Conservation (phyloP, 1,284 basidiomycete genomes). For the Puccinia novopanici region DNA sequence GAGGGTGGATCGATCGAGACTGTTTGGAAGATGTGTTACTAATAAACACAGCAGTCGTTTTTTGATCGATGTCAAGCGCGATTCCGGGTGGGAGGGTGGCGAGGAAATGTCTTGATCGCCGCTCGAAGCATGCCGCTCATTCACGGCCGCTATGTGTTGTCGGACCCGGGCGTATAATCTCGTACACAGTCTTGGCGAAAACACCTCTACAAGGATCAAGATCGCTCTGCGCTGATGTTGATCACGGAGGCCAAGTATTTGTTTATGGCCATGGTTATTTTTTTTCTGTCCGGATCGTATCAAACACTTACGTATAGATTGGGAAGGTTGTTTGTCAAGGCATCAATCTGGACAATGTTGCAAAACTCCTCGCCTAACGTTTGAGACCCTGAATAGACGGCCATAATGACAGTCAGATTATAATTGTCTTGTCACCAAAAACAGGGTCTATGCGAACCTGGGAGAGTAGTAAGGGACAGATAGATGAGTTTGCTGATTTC, state of each 20-base stretch:
- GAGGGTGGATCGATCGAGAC: conserved; percentile 57
- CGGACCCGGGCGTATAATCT: conserved; percentile 26
- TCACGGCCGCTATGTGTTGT: conserved; percentile 17
- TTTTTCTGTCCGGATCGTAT: too few species aligned
- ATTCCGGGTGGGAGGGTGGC: conserved; percentile 36
- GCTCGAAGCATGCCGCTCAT: conserved; percentile 5
- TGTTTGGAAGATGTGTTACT: conserved; percentile 41
- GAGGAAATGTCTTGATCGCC: conserved; percentile 30
- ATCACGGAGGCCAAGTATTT: too few species aligned
- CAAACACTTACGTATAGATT: conserved; percentile 52
- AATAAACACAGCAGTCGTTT: conserved; percentile 30
- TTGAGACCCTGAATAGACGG: conserved; percentile 57
- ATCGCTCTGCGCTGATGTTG: conserved; percentile 47
- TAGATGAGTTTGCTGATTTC: conserved; percentile 40
- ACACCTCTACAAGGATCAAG: conserved; percentile 34
- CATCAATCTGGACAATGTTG: conserved; percentile 58
- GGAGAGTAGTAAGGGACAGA: conserved; percentile 24
- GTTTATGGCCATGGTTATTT: too few species aligned
- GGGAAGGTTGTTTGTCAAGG: conserved; percentile 46
- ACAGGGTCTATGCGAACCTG: too few species aligned
- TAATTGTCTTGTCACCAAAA: too few species aligned
- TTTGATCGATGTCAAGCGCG: conserved; percentile 7
- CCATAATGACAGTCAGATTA: too few species aligned
- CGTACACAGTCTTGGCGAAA: conserved; percentile 22
- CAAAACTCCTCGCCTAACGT: conserved; percentile 62